Evolutionary conservation across 148 eudicot genomes (phyloP), one percentile per base, ranked within the genome.

Genomic region (Spergularia marina): DNA sequence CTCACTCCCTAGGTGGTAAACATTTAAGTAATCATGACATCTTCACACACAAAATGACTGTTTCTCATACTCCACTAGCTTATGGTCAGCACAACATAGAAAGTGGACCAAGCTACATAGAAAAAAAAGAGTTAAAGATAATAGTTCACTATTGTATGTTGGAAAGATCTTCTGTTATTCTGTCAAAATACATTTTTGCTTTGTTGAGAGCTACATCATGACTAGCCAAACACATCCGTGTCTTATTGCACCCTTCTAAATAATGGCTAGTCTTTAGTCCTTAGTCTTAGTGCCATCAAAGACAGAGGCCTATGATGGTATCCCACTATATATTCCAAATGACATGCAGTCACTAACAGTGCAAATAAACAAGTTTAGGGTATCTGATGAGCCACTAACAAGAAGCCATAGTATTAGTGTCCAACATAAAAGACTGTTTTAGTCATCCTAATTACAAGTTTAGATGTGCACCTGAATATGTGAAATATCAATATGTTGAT

Each of bases 391-490:
- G 49, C 49, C 4, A 9, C 49, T 44, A 44, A 9, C 8, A 2
- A 44, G 10, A 44, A 0, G 49, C 8, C 7, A 44, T 44, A 44
- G 49, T 44, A 9, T 4, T 44, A 44, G 49, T 44, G 49, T 44
- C 8, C 49, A 6, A 44, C 49, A 44, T 30, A 44, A 44, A 44
- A 44, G 49, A 9, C 5, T 6, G 10, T 44, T 44, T 44, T 21
- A 23, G 40, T 39, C 7, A 1, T 36, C 20, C 36, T 20, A 17
- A 16, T 25, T 14, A 39, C 3, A 67, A 57, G 61, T 55, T 58
- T 54, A 73, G 47, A 74, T 17, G 75, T 25, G 53, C 74, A 88
- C 95, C 95, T 90, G 91, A 65, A 90, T 88, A 25, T 66, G 71
- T 3, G 84, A 60, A 47, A 90, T 86, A 69, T 90, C 85, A 25